Base-by-base conservation (phyloP, 495 filamentous ascomycete genomes). In the Hypoxylon crocopeplum region DNA sequence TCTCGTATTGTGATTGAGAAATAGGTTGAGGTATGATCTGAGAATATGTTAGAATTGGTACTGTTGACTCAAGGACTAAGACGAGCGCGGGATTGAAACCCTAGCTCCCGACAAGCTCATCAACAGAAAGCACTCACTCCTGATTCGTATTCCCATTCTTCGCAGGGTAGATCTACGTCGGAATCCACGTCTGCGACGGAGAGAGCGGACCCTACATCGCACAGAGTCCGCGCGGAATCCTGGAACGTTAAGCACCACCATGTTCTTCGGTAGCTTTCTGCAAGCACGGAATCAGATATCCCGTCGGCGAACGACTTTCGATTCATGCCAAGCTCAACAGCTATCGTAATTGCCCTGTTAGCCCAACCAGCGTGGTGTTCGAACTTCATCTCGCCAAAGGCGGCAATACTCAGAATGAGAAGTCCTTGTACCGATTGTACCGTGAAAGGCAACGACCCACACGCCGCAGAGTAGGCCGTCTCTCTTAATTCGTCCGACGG, bases 241-340 rank as follows among this genome's bases (percentile, higher is more conserved):
- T 86, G 79, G 19, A 88, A 79, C 59, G 85, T 91, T 33, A 92
- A 66, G 49, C 87, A 83, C 88, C 88, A 93, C 85, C 86, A 91
- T 6, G 88, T 91, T 21, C 89, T 77, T 48, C 88, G 78, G 70
- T 86, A 80, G 55, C 83, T 84, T 65, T 93, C 89, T 29, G 84
- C 86, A 5, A 88, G 69, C 6, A 90, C 75, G 0, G 77, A 77
- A 48, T 86, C 79, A 4, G 71, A 57, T 11, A 73, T 72, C 29
- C 79, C 73, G 62, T 83, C 72, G 2, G 69, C 56, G 58, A 79
- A 88, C 7, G 67, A 66, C 47, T 69, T 72, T 29, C 75, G 79
- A 62, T 91, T 80, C 78, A 93, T 79, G 2, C 86, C 83, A 8
- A 91, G 68, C 13, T 88, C 84, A 10, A 89, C 72, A 2, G 87